Percentiles rank a stretch among this genome's conserved stretches.
These are phyloP conservation scores for Epichloe sibirici DNA, from an alignment of 2,329 filamentous ascomycete species.

Conservation along the genomic window DNA sequence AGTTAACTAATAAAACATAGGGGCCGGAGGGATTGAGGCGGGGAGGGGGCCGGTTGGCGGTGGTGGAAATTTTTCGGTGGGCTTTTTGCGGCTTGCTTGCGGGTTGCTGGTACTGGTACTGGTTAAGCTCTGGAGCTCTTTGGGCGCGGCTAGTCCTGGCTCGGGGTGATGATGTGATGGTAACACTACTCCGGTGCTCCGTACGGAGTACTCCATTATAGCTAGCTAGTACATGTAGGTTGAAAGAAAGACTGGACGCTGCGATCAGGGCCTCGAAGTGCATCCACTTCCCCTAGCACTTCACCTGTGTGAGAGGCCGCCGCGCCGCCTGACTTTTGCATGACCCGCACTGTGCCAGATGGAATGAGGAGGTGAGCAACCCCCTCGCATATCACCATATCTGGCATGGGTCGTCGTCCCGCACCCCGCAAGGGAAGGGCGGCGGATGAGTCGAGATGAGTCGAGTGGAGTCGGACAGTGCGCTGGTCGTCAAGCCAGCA, in stretches of 20 bases:
- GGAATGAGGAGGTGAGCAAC: background rate
- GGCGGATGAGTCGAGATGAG: too few species aligned
- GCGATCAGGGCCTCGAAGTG: too few species aligned
- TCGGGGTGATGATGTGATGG: background rate
- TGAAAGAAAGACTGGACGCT: too few species aligned
- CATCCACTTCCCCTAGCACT: too few species aligned
- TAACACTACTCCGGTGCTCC: too few species aligned
- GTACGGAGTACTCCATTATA: too few species aligned
- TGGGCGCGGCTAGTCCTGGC: background rate
- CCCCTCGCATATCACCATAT: too few species aligned
- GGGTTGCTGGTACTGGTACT: background rate
- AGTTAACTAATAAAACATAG: background rate
- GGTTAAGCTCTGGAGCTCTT: background rate
- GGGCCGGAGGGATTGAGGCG: background rate
- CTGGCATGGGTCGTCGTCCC: background rate
- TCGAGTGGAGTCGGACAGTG: too few species aligned
- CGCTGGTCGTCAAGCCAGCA: too few species aligned
- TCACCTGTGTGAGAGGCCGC: background rate
- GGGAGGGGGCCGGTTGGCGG: constrained; percentile 3
- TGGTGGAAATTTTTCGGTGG: constrained; percentile 3
- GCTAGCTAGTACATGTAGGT: too few species aligned
- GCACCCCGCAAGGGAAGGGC: too few species aligned
- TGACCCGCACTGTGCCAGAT: constrained; percentile 3
- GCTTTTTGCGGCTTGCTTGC: background rate
- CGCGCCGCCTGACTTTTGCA: background rate